Base-by-base conservation (phyloP, 257 asterid species). In the Solanum virginianum region DNA sequence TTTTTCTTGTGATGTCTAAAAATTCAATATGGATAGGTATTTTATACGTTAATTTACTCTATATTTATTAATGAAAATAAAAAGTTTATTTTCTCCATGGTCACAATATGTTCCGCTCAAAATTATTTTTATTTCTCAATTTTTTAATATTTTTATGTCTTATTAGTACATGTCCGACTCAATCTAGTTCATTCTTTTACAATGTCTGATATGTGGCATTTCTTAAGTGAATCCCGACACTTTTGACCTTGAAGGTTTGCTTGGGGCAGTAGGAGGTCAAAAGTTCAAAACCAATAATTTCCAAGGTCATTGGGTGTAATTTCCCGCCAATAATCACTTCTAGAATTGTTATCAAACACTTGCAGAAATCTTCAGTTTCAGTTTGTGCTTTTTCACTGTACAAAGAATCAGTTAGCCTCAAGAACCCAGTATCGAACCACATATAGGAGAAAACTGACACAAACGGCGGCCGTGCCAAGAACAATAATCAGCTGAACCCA, bases 401-500 rank as follows among this genome's bases (percentile, higher is more conserved):
- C 22, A 47, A 75, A 49, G 9, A 75, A 75, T 83, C 82, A 84
- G 60, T 81, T 81, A 85, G 89, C 87, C 36, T 86, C 91, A 85
- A 56, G 43, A 51, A 93, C 72, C 95, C 94, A 91, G 56, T 88
- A 15, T 29, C 72, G 87, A 55, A 87, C 72, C 14, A 84, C 85
- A 84, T 89, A 85, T 47, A 81, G 15, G 62, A 92, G 17, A 89
- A 91, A 90, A 26, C 88, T 87, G 49, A 87, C 59, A 82, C 88
- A 80, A 55, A 87, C 80, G 43, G 59, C 89, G 32, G 85, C 60
- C 16, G 92, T 86, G 80, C 93, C 91, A 15, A 89, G 71, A 88
- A 82, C 68, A 8, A 92, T 81, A 22, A 88, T 6, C 71, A 90
- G 86, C 87, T 90, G 93, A 83, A 88, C 89, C 94, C 91, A 89